Conservation (phyloP, 192 early-diverging fungal species). For the Gigaspora rosea region DNA sequence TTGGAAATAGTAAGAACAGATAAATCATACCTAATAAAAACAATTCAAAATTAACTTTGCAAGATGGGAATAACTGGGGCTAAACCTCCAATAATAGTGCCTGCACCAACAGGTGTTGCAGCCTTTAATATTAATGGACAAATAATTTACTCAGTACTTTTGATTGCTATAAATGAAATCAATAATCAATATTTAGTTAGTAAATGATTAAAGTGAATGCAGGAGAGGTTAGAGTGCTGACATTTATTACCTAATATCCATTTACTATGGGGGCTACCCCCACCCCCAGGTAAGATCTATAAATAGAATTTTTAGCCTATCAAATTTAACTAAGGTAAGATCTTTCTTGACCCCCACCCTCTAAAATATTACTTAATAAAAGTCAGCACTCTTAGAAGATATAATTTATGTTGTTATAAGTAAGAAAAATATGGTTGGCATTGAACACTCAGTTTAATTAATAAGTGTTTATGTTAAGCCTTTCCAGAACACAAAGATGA, state of each 20-base stretch:
- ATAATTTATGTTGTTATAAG: background rate
- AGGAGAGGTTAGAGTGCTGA: no score
- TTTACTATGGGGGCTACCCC: no score
- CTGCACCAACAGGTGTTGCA: no score
- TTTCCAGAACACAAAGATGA: background rate
- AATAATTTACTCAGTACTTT: background rate
- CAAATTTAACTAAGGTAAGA: no score
- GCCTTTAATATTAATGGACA: background rate
- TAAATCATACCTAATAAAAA: background rate
- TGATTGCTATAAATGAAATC: background rate
- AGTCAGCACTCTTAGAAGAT: no score
- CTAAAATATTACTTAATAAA: no score
- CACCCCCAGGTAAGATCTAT: no score
- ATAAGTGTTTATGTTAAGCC: background rate
- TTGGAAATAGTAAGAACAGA: background rate
- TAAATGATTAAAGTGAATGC: background rate
- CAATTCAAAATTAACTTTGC: background rate
- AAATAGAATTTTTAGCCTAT: no score
- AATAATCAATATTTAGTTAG: background rate
- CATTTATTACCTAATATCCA: no score
- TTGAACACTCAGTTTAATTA: no score
- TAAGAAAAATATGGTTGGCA: background rate
- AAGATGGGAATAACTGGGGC: no score
- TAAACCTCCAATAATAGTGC: background rate
- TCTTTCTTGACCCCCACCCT: no score